Evolutionary conservation across 805 yeast genomes (phyloP).

Genomic region (Sugiyamaella boreocaroliniensis): DNA sequence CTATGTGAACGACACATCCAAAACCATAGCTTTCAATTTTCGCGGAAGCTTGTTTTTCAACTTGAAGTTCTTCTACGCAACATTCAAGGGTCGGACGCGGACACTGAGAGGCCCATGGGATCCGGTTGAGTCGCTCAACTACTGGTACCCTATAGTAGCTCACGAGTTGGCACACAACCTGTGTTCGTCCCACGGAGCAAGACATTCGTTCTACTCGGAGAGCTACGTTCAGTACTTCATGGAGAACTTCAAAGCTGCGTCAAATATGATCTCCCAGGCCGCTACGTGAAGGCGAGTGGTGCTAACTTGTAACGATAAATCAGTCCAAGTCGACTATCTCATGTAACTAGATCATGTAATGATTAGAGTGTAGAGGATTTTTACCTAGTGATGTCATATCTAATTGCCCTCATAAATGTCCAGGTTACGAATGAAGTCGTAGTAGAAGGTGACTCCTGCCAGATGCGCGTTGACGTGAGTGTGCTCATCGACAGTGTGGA

Average conservation of each 20-base stretch:
- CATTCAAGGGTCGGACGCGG: background rate
- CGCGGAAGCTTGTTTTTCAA: conserved; percentile 35
- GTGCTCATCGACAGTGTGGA: conserved; percentile 62
- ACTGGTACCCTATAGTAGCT: conserved; percentile 35
- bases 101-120: conserved; percentile 6
- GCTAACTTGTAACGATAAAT: too few relatives aligned
- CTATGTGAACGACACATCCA: conserved; percentile 17
- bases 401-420: conserved; percentile 1
- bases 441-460: conserved; percentile 27
- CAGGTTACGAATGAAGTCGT: conserved; percentile 24
- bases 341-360: too few relatives aligned
- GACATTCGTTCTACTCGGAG: conserved; percentile 30
- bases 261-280: background rate
- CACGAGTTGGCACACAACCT: conserved; percentile 38
- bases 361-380: background rate
- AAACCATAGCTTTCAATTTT: conserved; percentile 34
- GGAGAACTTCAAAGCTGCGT: conserved; percentile 16
- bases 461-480: conserved; percentile 51
- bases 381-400: too few relatives aligned
- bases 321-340: too few relatives aligned
- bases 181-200: conserved; percentile 30
- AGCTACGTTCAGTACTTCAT: conserved; percentile 27
- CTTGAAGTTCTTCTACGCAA: conserved; percentile 22
- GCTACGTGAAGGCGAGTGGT: background rate
- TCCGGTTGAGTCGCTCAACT: conserved; percentile 22